These are phyloP conservation scores for Pugionium dolabratum DNA, from an alignment of 345 rosid species.

Conservation along the genomic window DNA sequence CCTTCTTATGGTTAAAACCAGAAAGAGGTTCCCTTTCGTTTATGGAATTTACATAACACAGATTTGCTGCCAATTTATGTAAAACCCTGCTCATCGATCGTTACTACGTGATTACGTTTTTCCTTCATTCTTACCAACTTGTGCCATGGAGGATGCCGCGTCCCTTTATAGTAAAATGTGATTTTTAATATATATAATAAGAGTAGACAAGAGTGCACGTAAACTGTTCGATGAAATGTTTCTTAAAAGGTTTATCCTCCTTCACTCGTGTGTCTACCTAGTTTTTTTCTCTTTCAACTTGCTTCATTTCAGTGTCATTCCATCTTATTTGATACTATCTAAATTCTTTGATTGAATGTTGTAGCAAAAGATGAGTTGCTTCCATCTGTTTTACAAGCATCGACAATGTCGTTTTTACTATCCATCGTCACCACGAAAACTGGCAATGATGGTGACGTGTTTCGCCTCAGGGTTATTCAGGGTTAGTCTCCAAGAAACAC, in stretches of 20 bases:
- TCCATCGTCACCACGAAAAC: slow-evolving; percentile 64
- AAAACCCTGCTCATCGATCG: no score
- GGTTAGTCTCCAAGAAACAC: no score
- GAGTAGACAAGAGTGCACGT: slow-evolving; percentile 10
- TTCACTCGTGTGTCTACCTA: not conserved
- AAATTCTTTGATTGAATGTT: not conserved
- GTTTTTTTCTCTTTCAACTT: not conserved
- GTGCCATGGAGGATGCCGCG: not conserved
- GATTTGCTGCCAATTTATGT: no score
- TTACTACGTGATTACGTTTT: no score
- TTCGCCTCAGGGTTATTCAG: slow-evolving; percentile 58
- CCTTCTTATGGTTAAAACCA: no score
- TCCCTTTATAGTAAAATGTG: no score
- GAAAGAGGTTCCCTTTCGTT: no score
- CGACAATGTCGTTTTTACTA: slow-evolving; percentile 56
- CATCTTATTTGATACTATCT: not conserved
- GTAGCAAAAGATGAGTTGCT: slow-evolving; percentile 19
- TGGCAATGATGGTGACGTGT: slow-evolving; percentile 62
- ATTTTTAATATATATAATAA: no score
- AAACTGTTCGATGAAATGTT: slow-evolving; percentile 32
- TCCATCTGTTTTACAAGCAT: not conserved
- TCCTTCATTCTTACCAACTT: not conserved
- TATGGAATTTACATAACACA: no score
- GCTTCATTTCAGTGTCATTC: not conserved
- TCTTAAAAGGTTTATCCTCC: not conserved